phyloP scores from a whole-genome alignment of 2,329 filamentous ascomycete species.

The Aspergillus piperis region DNA sequence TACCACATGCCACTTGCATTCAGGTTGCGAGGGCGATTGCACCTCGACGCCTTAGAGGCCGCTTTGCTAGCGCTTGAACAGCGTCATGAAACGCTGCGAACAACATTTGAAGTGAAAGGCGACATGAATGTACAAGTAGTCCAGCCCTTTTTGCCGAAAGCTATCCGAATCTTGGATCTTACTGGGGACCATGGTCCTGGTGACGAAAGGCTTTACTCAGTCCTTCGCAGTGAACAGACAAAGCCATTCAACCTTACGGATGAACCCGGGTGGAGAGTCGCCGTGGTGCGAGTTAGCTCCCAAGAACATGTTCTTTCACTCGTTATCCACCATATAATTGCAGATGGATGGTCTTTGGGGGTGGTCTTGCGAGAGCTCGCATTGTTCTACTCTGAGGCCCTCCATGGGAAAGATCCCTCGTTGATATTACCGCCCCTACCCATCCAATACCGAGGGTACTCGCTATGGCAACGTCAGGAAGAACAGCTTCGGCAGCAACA shows the following conservation, averaged over 20 bases:
- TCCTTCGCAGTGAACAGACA: constrained; percentile 1
- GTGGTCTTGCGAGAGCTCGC: neutral
- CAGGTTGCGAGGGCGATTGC: constrained; percentile 1
- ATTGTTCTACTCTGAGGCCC: neutral
- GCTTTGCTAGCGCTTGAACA: constrained; percentile 2
- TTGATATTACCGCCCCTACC: neutral
- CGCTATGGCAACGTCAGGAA: constrained; percentile 8
- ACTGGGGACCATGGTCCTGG: neutral
- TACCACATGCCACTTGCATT: constrained; percentile 2
- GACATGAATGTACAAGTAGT: neutral
- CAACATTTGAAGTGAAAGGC: constrained; percentile 1
- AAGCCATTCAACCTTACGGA: constrained; percentile 2
- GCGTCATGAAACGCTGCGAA: constrained; percentile 12
- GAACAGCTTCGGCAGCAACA: neutral
- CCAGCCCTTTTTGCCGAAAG: neutral
- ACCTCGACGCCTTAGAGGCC: constrained; percentile 1
- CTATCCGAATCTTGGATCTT: neutral
- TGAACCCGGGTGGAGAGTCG: neutral
- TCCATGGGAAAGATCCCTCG: neutral
- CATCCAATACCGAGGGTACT: constrained; percentile 9
- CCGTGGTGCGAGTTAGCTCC: neutral
- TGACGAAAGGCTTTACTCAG: neutral
- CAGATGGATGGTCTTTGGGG: constrained; percentile 9
- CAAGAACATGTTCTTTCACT: neutral
- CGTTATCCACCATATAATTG: constrained; percentile 11